Evolutionary conservation across 2,329 filamentous ascomycete species (phyloP), one percentile per base, ranked within the genome.

Genomic region (Colletotrichum chlorophyti): DNA sequence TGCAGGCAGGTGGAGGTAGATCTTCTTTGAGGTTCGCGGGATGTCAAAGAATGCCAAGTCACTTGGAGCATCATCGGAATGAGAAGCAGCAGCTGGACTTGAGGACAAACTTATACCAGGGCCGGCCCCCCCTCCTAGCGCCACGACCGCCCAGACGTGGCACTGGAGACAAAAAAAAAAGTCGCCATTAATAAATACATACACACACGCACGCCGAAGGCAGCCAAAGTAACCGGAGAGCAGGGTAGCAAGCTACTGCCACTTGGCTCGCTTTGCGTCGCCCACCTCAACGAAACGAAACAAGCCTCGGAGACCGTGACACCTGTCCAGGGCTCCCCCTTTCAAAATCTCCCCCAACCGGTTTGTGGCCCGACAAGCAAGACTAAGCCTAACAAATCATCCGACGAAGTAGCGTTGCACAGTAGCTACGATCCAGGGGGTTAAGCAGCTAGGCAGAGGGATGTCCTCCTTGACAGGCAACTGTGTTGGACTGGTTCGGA

Each of bases 221-320:
- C 45, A 48, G 45, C 23, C 8, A 21, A 10, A 26, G 38, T 35
- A 24, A 34, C 24, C n/a, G n/a, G n/a, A n/a, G n/a, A 48, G 54
- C 49, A 58, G 19, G 54, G 49, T 34, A 58, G 23, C 54, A 42
- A 29, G n/a, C 54, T 43, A 49, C 43, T 55, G 43, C 29, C 15
- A 54, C 38, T 55, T 26, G 55, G 43, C 51, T 49, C 37, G 55
- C 55, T 59, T 59, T 59, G 55, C 51, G 55, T 59, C 32, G 55
- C 43, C 51, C 51, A 43, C 55, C 50, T 59, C 55, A 59, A 59
- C 55, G 55, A 59, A 59, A 59, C 55, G 55, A 59, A 59, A 59
- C 51, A 59, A 59, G 55, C 55, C 55, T 59, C 55, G 55, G 37
- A 59, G 38, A 34, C 55, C 55, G 55, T 59, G 55, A 59, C 55